Evolutionary conservation across 148 eudicot species (phyloP).

Genomic region (Silene uniflora): DNA sequence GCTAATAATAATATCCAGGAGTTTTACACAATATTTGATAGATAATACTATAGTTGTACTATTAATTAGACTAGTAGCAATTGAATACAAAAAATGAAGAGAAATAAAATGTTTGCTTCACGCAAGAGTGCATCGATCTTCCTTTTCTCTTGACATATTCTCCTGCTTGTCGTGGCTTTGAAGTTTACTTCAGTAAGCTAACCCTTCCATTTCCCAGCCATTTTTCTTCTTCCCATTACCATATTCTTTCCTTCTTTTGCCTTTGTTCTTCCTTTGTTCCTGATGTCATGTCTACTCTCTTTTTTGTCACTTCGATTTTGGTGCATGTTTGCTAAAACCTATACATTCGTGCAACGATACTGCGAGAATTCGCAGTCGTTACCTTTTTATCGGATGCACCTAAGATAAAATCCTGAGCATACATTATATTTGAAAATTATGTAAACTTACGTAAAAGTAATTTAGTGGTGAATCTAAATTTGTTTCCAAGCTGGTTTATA

Average conservation of each 20-base stretch:
- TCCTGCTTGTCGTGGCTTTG: slow-evolving; percentile 48
- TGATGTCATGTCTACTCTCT: slow-evolving; percentile 2
- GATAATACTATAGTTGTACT: background rate
- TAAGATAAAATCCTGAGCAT: too few species aligned
- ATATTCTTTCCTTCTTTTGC: background rate
- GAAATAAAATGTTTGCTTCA: slow-evolving; percentile 52
- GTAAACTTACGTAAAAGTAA: too few species aligned
- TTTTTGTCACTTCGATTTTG: background rate
- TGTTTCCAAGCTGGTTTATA: too few species aligned
- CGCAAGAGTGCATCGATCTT: slow-evolving; percentile 46
- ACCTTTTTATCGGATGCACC: background rate
- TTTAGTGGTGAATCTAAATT: too few species aligned
- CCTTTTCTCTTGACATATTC: slow-evolving; percentile 17
- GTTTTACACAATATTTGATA: too few species aligned
- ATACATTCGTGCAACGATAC: background rate
- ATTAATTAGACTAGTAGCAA: background rate
- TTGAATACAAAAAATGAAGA: background rate
- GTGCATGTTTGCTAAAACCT: background rate
- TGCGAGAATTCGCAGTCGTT: background rate
- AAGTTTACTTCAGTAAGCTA: slow-evolving; percentile 39
- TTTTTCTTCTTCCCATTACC: background rate
- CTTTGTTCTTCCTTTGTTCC: background rate
- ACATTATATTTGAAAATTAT: too few species aligned
- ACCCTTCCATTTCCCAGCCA: slow-evolving; percentile 5
- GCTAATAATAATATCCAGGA: too few species aligned